Evolutionary conservation across 2,329 filamentous ascomycete species (phyloP).

Genomic region (Ramichloridium luteum): DNA sequence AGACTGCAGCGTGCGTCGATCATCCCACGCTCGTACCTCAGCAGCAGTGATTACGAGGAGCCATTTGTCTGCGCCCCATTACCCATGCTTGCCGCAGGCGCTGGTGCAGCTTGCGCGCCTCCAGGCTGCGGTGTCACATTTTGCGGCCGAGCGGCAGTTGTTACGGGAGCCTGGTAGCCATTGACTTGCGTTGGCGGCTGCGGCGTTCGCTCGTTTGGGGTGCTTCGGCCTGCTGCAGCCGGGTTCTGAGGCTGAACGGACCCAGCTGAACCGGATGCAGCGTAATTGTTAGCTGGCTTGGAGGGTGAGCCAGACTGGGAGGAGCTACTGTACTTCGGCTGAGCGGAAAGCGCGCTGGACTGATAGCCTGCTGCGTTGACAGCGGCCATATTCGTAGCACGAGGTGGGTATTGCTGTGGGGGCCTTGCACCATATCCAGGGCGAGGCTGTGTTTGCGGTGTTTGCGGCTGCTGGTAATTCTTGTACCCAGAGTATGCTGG

Average conservation of each 20-base stretch:
- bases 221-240: constrained; percentile 14
- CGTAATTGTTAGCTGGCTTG: constrained; percentile 10
- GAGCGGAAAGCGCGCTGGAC: constrained; percentile 10
- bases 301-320: constrained; percentile 19
- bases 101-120: constrained; percentile 6
- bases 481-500: constrained; percentile 15
- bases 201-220: constrained; percentile 18
- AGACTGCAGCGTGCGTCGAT: too few species aligned
- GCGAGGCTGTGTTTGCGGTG: constrained; percentile 16
- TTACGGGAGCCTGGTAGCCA: constrained; percentile 12
- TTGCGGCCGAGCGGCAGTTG: constrained; percentile 10
- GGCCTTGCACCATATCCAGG: constrained; percentile 13
- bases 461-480: constrained; percentile 13
- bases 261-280: constrained; percentile 7
- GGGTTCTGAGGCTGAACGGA: constrained; percentile 10
- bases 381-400: constrained; percentile 10
- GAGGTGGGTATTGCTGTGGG: constrained; percentile 16
- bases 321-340: constrained; percentile 13
- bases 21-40: too few species aligned
- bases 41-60: constrained; percentile 12
- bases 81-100: constrained; percentile 3
- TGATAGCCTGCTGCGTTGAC: constrained; percentile 18
- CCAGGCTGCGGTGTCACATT: constrained; percentile 19
- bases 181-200: constrained; percentile 22
- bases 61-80: constrained; percentile 11